Conservation (phyloP, 2,329 filamentous ascomycete species). For the Aspergillus amoenus region DNA sequence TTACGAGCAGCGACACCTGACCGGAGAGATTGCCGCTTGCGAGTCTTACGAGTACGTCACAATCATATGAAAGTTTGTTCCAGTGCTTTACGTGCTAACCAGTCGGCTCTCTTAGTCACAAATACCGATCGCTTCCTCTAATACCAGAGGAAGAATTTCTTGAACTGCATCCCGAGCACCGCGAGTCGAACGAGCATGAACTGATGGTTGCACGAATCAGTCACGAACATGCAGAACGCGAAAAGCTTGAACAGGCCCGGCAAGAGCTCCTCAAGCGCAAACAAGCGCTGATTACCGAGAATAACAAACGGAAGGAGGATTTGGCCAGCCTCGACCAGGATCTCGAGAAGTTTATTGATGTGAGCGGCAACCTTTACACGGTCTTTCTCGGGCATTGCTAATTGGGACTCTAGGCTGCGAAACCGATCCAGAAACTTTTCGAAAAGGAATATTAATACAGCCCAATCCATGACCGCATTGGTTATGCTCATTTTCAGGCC, state of each 20-base stretch:
- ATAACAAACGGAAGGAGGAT: constrained; percentile 92
- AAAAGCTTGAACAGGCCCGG: constrained; percentile 80
- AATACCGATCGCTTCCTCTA: constrained; percentile 81
- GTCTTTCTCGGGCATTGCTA: constrained; percentile 12
- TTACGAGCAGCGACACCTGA: constrained; percentile 90
- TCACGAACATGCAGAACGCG: constrained; percentile 81
- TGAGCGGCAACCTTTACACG: constrained; percentile 41
- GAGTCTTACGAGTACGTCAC: constrained; percentile 80
- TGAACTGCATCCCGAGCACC: constrained; percentile 70
- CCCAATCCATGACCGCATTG: constrained; percentile 12
- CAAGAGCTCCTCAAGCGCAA: constrained; percentile 74
- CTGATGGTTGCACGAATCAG: constrained; percentile 89
- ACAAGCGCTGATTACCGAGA: constrained; percentile 68
- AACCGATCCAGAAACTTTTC: constrained; percentile 82
- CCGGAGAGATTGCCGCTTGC: constrained; percentile 86
- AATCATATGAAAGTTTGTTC: neutral
- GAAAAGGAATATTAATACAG: constrained; percentile 62
- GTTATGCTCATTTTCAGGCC: neutral
- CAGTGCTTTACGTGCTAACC: neutral
- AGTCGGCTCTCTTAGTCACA: constrained; percentile 54
- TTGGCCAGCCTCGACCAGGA: constrained; percentile 87
- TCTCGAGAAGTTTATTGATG: constrained; percentile 90
- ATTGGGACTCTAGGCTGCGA: constrained; percentile 63
- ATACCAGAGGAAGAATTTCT: constrained; percentile 83
- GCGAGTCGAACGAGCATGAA: constrained; percentile 70